Evolutionary conservation across 108 stramenopile genomes (phyloP).

Genomic region (Pinguiococcus pyrenoidosus): DNA sequence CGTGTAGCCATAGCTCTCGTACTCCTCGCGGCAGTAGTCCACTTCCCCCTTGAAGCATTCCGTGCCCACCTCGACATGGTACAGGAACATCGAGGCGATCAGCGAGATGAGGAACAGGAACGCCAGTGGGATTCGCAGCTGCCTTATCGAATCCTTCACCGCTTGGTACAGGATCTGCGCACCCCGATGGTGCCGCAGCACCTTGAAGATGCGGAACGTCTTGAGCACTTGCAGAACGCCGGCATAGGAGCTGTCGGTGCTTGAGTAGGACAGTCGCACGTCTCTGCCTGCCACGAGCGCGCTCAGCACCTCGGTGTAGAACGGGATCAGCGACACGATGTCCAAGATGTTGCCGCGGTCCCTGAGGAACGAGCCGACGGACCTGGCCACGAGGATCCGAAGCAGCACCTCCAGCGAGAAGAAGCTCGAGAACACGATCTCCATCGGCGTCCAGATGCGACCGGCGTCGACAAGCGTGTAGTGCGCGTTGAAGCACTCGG

Average conservation of each 20-base stretch:
- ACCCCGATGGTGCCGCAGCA: background rate
- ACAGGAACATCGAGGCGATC: background rate
- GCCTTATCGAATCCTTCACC: background rate
- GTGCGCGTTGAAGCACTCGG: background rate
- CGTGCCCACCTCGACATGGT: conserved; percentile 2
- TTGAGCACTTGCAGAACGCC: background rate
- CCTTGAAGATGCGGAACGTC: conserved; percentile 4
- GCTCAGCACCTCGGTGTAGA: conserved; percentile 4
- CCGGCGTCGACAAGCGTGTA: background rate
- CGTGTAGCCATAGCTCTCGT: background rate
- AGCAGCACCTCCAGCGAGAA: conserved; percentile 3
- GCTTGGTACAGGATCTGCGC: background rate
- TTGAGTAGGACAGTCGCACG: no score
- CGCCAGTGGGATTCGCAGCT: background rate
- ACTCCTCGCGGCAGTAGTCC: no score
- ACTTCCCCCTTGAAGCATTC: background rate
- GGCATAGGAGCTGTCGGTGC: background rate
- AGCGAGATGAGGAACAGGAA: background rate
- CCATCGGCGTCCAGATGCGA: background rate
- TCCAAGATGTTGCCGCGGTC: conserved; percentile 3
- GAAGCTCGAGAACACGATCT: background rate
- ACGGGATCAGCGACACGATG: background rate
- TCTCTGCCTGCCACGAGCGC: no score
- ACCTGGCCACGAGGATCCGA: background rate
- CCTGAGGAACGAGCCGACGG: background rate